Evolutionary conservation across 2,329 filamentous ascomycete genomes (phyloP), one percentile per base, ranked within the genome.

Genomic region (Hortaea sp.): DNA sequence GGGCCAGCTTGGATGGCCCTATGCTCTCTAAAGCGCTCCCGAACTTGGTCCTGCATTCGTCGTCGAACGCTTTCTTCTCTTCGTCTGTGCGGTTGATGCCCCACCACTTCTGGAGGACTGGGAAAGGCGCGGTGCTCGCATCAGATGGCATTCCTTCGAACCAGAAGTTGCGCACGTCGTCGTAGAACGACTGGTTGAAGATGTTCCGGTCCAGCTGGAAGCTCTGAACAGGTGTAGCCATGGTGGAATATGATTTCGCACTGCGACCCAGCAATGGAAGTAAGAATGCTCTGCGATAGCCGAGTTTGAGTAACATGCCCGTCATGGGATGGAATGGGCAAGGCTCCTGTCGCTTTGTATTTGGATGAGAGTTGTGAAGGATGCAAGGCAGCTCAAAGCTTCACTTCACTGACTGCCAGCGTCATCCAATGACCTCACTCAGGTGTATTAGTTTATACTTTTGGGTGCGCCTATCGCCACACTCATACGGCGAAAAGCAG

Each of bases 111-210:
- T 63, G 59, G 12, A 58, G 43, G 1, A 60, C 51, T 9, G 50
- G 50, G 28, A 52, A 47, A 31, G 58, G 58, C 39, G 62, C 45
- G 6, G 43, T 35, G 11, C 52, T 57, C n/a, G 62, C 58, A 28
- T 50, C 53, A 4, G 49, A 28, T 9, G 65, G 54, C 4, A 66
- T 45, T 29, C 55, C 63, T 11, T 53, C 51, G 49, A 71, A 69
- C 68, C 69, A 72, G 43, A 66, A 53, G 13, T 60, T 49, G 12
- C 52, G 62, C 27, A 71, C 41, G 7, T 55, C 50, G 4, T 55
- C 53, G 55, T 70, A 71, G 4, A 71, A 56, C 0, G 52, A 43
- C 0, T 57, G 56, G 41, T 67, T 70, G 59, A 69, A 70, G 52
- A 71, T 58, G 20, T 43, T 53, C 31, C 54, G 61, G 53, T 69